phyloP scores from a whole-genome alignment of 495 filamentous ascomycete species.

The Jackrogersella multiformis region DNA sequence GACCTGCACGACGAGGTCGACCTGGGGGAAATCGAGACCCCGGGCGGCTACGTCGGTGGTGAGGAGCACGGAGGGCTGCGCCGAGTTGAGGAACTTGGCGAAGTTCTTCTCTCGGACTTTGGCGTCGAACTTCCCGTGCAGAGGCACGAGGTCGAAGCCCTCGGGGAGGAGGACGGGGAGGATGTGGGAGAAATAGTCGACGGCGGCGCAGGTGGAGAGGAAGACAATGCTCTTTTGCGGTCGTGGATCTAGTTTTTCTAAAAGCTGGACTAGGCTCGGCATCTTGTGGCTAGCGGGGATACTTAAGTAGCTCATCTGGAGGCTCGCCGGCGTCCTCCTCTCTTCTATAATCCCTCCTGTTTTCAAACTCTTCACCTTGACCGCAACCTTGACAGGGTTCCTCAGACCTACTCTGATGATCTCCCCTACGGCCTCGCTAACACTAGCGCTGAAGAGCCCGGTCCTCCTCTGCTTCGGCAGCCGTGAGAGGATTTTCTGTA shows the following conservation, averaged over 20 bases:
- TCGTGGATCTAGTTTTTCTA: slow-evolving; percentile 71
- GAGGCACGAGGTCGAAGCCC: slow-evolving; percentile 73
- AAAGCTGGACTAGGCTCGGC: slow-evolving; percentile 73
- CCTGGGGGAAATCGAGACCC: slow-evolving; percentile 86
- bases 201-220: slow-evolving; percentile 92
- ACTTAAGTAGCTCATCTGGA: slow-evolving; percentile 91
- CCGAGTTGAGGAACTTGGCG: slow-evolving; percentile 72
- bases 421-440: slow-evolving; percentile 89
- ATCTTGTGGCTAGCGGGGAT: slow-evolving; percentile 80
- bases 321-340: slow-evolving; percentile 81
- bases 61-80: slow-evolving; percentile 79
- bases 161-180: slow-evolving; percentile 71
- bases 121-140: slow-evolving; percentile 89
- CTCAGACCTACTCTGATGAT: slow-evolving; percentile 91
- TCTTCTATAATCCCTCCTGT: slow-evolving; percentile 77
- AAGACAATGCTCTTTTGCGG: slow-evolving; percentile 93
- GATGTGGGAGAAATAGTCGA: slow-evolving; percentile 87
- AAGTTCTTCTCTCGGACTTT: slow-evolving; percentile 85
- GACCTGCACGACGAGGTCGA: slow-evolving; percentile 92
- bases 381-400: slow-evolving; percentile 92
- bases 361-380: slow-evolving; percentile 77
- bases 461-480: slow-evolving; percentile 94
- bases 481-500: slow-evolving; percentile 83
- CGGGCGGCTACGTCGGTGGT: slow-evolving; percentile 77
- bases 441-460: slow-evolving; percentile 90